Evolutionary conservation across 78 protist genomes (phyloP).

Genomic region (Diacronema lutheri): DNA sequence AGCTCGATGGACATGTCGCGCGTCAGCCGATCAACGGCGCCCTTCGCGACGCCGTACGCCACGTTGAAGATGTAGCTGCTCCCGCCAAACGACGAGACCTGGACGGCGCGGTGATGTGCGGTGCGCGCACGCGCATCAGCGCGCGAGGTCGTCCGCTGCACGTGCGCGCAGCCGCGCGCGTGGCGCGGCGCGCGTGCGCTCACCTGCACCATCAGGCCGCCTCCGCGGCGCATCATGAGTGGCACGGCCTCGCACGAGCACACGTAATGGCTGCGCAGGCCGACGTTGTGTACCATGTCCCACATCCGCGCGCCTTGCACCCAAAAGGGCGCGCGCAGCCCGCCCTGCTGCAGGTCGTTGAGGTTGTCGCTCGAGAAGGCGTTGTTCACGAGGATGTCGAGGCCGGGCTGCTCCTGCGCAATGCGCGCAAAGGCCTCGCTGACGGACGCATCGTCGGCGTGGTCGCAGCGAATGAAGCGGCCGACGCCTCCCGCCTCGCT

Average conservation of each 20-base stretch:
- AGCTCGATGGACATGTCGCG: background rate
- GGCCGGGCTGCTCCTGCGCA: background rate
- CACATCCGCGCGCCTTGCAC: background rate
- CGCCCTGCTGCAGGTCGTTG: background rate
- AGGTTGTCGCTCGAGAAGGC: background rate
- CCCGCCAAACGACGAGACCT: conserved; percentile 9
- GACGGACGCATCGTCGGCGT: background rate
- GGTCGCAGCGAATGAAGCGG: background rate
- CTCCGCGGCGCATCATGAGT: background rate
- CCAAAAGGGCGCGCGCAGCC: background rate
- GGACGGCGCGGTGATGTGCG: too few species aligned
- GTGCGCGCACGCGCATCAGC: too few species aligned
- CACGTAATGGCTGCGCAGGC: background rate
- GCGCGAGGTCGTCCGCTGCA: too few species aligned
- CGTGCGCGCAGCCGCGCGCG: too few species aligned
- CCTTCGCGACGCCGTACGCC: conserved; percentile 20
- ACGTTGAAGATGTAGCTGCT: background rate
- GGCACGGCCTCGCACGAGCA: background rate
- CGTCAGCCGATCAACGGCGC: background rate
- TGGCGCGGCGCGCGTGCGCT: too few species aligned
- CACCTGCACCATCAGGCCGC: background rate
- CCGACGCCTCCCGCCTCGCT: background rate
- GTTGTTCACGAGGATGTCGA: background rate
- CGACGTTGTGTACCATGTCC: background rate
- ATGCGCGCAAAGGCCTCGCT: background rate